Base-by-base conservation (phyloP, 208 protist genomes). In the Leishmania major region DNA sequence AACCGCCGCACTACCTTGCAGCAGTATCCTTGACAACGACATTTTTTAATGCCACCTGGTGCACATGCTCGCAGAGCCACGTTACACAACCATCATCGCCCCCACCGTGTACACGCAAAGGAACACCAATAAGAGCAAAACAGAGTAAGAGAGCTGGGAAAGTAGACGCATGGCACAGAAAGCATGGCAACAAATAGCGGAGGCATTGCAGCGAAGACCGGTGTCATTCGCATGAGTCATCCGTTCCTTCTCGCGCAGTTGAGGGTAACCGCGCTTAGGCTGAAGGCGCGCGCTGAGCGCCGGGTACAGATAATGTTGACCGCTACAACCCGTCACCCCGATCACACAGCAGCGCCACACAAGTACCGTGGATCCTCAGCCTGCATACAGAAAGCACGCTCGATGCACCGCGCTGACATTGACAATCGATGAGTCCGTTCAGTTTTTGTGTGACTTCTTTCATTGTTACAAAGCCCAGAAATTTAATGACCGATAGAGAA, bases 71-170 rank as follows among this genome's bases (percentile, higher is more conserved):
- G 47, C 76, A 25, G 43, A 25, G 8, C 2, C 55, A 37, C 6
- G 45, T 19, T 47, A 45, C n/a, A 43, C n/a, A 40, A 8, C n/a
- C 6, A 66, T 31, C 17, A 53, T 55, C 13, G 25, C 0, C 28
- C 75, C 37, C 53, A 51, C 11, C 8, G 45, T 45, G 43, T 28
- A 19, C 19, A 78, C 43, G 4, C n/a, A 66, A 78, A 84, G 73
- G 67, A 80, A 81, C 78, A 51, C 53, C 69, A 84, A 25, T 55
- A 72, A 35, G n/a, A 51, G 62, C 78, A 83, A 53, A 73, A 45
- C 13, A 67, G 43, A 7, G 57, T 15, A 69, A 43, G 57, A 78
- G 57, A 49, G 17, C 35, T 8, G 1, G 13, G 40, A 37, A n/a
- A 43, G 37, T 22, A 47, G 22, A 40, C 45, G 43, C 1, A 67